These are phyloP conservation scores for Nemania serpens DNA, from an alignment of 2,329 filamentous ascomycete genomes.

Conservation along the genomic window DNA sequence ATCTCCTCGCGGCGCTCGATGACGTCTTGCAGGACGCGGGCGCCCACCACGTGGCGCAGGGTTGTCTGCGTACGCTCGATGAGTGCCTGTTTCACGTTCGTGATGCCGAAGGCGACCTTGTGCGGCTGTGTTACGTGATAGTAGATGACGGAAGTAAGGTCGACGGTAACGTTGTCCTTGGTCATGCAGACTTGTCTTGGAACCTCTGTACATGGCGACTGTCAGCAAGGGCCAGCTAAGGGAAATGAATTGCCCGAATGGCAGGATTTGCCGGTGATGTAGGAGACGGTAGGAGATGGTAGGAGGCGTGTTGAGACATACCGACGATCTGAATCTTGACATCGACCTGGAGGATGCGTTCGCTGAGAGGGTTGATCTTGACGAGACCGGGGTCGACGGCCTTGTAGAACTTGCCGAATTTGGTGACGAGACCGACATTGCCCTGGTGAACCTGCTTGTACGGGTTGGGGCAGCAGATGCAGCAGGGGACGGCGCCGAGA, in stretches of 20 bases:
- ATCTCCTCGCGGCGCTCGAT: slow-evolving; percentile 98
- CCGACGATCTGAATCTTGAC: slow-evolving; percentile 97
- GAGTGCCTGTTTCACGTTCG: slow-evolving; percentile 93
- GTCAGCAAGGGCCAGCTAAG: background rate
- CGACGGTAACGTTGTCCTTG: slow-evolving; percentile 96
- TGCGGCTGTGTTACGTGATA: slow-evolving; percentile 96
- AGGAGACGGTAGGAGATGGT: background rate
- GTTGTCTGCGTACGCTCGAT: slow-evolving; percentile 98
- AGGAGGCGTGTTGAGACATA: slow-evolving; percentile 28
- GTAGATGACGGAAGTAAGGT: slow-evolving; percentile 96
- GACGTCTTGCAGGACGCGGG: slow-evolving; percentile 93
- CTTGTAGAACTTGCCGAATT: slow-evolving; percentile 93
- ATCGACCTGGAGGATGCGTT: slow-evolving; percentile 88
- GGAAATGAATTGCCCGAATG: background rate
- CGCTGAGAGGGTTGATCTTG: slow-evolving; percentile 94
- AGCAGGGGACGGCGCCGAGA: slow-evolving; percentile 87
- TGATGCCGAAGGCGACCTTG: slow-evolving; percentile 95
- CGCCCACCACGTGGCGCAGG: slow-evolving; percentile 93
- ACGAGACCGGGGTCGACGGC: slow-evolving; percentile 96
- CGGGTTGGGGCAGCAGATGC: slow-evolving; percentile 89
- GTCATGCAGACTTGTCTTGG: slow-evolving; percentile 98
- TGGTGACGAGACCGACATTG: slow-evolving; percentile 92
- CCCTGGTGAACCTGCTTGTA: slow-evolving; percentile 93
- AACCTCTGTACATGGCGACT: slow-evolving; percentile 63
- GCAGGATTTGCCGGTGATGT: background rate